A percentile compares a stretch with the other conserved stretches of the same genome.
Evolutionary conservation across 495 filamentous ascomycete species (phyloP).

Genomic region (Penicillium lividum): DNA sequence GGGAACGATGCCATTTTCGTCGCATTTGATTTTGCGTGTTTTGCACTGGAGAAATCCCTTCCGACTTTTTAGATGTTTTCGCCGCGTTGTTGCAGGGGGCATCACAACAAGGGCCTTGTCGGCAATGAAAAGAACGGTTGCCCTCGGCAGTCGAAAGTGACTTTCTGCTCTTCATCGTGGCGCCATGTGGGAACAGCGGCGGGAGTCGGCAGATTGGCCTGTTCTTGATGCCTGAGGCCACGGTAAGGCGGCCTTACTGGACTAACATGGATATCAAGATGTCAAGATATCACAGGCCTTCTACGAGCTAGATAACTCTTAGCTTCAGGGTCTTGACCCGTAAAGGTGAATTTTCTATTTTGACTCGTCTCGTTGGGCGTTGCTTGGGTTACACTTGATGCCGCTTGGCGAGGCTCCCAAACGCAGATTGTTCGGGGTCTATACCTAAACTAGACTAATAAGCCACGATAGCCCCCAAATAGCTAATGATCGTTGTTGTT

Average conservation of each 20-base stretch:
- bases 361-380: background rate
- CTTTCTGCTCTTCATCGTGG: too few relatives aligned
- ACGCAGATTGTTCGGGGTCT: background rate
- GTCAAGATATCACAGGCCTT: too few relatives aligned
- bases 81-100: background rate
- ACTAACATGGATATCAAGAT: too few relatives aligned
- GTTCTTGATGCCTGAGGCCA: too few relatives aligned
- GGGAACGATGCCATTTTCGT: background rate
- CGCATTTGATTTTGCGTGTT: background rate
- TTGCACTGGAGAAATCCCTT: background rate
- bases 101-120: background rate
- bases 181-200: too few relatives aligned
- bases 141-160: too few relatives aligned
- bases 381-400: conserved; percentile 2
- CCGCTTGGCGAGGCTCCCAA: background rate
- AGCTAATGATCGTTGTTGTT: background rate
- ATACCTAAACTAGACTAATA: background rate
- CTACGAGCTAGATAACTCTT: background rate
- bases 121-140: too few relatives aligned
- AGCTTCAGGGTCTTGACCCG: background rate
- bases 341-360: background rate
- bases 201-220: too few relatives aligned
- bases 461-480: background rate
- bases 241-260: too few relatives aligned
- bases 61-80: background rate